A percentile compares a stretch with the other conserved stretches of the same genome.
Conservation (phyloP, 1,139 yeast species). For the Scheffersomyces illinoinensis region DNA sequence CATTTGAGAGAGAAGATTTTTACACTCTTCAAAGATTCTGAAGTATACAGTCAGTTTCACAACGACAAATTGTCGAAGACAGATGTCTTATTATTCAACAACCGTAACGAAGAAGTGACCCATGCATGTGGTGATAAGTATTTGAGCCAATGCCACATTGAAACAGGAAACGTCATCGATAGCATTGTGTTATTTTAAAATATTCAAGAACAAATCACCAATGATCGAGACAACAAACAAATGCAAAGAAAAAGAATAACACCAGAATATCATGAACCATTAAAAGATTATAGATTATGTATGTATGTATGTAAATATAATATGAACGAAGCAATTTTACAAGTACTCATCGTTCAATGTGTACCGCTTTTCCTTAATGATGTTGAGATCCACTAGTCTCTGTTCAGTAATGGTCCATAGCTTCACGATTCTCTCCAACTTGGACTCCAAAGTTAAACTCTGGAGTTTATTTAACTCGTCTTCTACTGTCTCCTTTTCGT, state of each 20-base stretch:
- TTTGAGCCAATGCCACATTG: conserved; percentile 60
- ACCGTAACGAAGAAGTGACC: conserved; percentile 25
- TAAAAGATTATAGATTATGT: not conserved
- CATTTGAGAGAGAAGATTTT: conserved; percentile 58
- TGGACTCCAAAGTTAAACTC: conserved; percentile 41
- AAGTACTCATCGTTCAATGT: conserved; percentile 14
- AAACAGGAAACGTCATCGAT: conserved; percentile 63
- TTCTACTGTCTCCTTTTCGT: conserved; percentile 22
- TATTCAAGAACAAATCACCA: not conserved
- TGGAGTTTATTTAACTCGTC: conserved; percentile 27
- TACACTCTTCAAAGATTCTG: conserved; percentile 54
- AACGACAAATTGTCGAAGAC: not conserved
- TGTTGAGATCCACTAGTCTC: conserved; percentile 40
- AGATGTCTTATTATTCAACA: conserved; percentile 34
- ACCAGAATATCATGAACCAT: not conserved
- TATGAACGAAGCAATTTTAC: not conserved
- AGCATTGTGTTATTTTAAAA: conserved; percentile 36
- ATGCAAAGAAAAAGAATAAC: conserved; percentile 2
- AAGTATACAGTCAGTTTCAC: conserved; percentile 4
- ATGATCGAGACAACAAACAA: conserved; percentile 1
- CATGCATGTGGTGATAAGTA: conserved; percentile 44
- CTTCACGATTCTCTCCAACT: conserved; percentile 55
- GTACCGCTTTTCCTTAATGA: conserved; percentile 32
- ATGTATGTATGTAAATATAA: not conserved
- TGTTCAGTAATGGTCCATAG: conserved; percentile 66